These are phyloP conservation scores for Colletotrichum echinochloae DNA, from an alignment of 2,329 filamentous ascomycete genomes.

Conservation along the genomic window DNA sequence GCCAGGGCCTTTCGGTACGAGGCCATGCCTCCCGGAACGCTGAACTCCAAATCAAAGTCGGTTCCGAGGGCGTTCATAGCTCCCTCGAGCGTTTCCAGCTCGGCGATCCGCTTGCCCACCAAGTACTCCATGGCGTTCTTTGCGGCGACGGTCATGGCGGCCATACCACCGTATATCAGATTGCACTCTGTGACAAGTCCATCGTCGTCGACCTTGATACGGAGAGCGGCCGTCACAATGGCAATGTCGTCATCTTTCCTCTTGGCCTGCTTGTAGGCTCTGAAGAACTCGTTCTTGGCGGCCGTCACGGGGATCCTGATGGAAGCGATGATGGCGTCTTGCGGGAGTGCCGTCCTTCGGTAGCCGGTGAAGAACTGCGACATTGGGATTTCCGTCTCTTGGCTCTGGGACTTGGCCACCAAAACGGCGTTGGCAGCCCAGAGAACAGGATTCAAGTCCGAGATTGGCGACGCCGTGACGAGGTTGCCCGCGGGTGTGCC, in stretches of 20 bases:
- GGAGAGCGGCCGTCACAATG: slow-evolving; percentile 90
- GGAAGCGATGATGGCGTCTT: slow-evolving; percentile 85
- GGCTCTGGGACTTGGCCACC: slow-evolving; percentile 79
- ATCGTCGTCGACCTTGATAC: slow-evolving; percentile 76
- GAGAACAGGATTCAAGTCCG: slow-evolving; percentile 93
- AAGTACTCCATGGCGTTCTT: slow-evolving; percentile 82
- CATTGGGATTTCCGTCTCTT: slow-evolving; percentile 90
- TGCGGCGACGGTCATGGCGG: slow-evolving; percentile 88
- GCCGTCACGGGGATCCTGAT: slow-evolving; percentile 85
- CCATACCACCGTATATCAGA: slow-evolving; percentile 95
- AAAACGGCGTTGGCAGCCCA: slow-evolving; percentile 87
- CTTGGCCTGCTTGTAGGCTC: slow-evolving; percentile 96
- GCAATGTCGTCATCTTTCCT: slow-evolving; percentile 98
- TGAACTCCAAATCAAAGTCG: slow-evolving; percentile 90
- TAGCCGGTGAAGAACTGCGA: slow-evolving; percentile 93
- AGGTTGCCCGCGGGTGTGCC: slow-evolving; percentile 95
- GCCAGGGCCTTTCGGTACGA: slow-evolving; percentile 93
- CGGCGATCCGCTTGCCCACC: slow-evolving; percentile 81
- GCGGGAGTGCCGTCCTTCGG: slow-evolving; percentile 81
- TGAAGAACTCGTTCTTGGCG: slow-evolving; percentile 83
- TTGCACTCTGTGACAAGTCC: slow-evolving; percentile 80
- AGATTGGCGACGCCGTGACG: slow-evolving; percentile 94
- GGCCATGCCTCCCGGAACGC: slow-evolving; percentile 97
- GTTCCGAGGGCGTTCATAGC: slow-evolving; percentile 89
- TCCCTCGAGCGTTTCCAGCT: slow-evolving; percentile 86